Base-by-base conservation (phyloP, 1,139 yeast species). In the Yamadazyma buinensis region DNA sequence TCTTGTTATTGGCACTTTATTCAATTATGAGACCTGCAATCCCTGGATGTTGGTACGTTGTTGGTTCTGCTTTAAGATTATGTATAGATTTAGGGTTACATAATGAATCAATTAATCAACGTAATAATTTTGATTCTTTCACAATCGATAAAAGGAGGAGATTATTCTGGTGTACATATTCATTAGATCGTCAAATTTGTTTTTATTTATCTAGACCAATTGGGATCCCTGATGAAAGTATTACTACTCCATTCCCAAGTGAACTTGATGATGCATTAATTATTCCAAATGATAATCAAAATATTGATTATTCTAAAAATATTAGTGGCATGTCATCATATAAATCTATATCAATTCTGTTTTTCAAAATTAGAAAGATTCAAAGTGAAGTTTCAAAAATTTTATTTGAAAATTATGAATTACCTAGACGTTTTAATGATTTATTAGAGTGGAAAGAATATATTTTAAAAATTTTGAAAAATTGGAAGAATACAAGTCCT, bases 1-100 rank as follows among this genome's bases (percentile, higher is more conserved):
- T 85, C 13, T 54, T 88, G 21, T 61, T 86, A 15, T 61, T 83
- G 28, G 77, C 94, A 0, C 54, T 80, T 5, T 88, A 84, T 51
- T 79, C 95, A 2, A 70, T 77, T 17, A 69, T 82, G 88, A 64
- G 87, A 42, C 88, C 90, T 0, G 75, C 84, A 1, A 76, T 78
- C 4, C 95, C 96, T 0, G 94, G 95, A 2, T 86, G 86, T n/a
- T 88, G 97, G 97, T 86, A 86, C 51, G 77, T 85, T 1, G 64
- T 86, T 41, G 96, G 96, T 0, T 76, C 86, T 6, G 92, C 92
- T 0, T 57, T 86, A 33, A 67, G 96, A 38, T 58, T 86, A 34
- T 81, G 94, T 47, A 85, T 87, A 18, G 96, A 87, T 55, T 58
- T 88, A 41, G 95, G 95, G 1, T 63, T 88, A 6, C 95, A 87